Conservation (phyloP, 768 basidiomycete species). For the Mycena metata region DNA sequence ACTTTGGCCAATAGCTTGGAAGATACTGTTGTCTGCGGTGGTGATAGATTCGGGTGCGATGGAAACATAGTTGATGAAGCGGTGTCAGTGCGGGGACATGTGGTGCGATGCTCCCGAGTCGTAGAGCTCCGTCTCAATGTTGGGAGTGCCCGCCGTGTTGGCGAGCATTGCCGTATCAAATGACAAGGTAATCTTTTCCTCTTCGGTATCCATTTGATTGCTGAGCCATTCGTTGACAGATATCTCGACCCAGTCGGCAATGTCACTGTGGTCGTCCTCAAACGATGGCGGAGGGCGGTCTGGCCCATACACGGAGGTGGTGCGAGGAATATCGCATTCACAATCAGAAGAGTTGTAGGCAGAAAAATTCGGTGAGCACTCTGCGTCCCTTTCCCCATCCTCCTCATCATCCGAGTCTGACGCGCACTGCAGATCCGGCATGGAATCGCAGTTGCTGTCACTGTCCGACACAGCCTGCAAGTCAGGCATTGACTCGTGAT, state of each 20-base stretch:
- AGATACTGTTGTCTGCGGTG: conserved; percentile 46
- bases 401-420: conserved; percentile 1
- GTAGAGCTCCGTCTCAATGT: conserved; percentile 45
- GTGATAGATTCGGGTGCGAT: conserved; percentile 49
- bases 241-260: conserved; percentile 6
- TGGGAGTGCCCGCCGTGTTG: conserved; percentile 11
- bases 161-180: conserved; percentile 22
- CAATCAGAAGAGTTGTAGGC: no score
- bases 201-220: conserved; percentile 19
- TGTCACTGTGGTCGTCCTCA: neutral
- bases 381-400: conserved; percentile 21
- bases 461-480: neutral
- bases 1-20: conserved; percentile 49
- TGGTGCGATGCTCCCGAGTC: conserved; percentile 54
- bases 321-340: no score
- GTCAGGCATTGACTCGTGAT: neutral
- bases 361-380: conserved; percentile 12
- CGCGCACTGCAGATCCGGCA: conserved; percentile 15
- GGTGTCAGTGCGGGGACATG: conserved; percentile 49
- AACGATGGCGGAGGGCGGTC: neutral
- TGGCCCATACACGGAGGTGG: neutral
- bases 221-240: conserved; percentile 25
- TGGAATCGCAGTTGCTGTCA: neutral
- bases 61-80: conserved; percentile 46
- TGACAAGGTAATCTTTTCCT: conserved; percentile 10